Evolutionary conservation across 495 filamentous ascomycete species (phyloP), one percentile per base, ranked within the genome.

Genomic region (Neurospora tetrasperma): DNA sequence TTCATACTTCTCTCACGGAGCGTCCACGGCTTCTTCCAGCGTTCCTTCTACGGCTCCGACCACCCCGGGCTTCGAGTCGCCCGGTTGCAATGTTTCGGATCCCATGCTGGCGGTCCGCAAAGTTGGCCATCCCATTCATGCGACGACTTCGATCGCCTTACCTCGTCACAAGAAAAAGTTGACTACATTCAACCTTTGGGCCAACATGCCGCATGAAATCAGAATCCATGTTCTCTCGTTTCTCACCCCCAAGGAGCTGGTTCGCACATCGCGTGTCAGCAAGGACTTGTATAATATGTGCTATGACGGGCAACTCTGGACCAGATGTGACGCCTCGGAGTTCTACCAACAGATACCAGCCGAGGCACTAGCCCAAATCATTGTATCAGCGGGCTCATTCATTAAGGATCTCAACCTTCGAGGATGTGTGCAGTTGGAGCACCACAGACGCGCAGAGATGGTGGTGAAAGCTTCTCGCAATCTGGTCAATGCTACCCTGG

Each of bases 261-360:
- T 98, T 11, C 89, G 92, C 71, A 89, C 88, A 69, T 96, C 96
- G 6, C 81, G 86, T 16, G 91, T 97, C n/a, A 94, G 89, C 76
- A 93, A 89, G 76, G 79, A 86, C 18, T 98, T 96, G 87, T 85
- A 97, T 80, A 83, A 86, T 42, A 91, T 94, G 85, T 98, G 95
- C 82, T 97, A 93, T 75, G 96, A 99, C 80, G 96, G 96, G 9
- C 96, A 99, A 81, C 83, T 99, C 20, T 99, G 96, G 96, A 88
- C 87, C 0, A 87, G 86, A 68, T 86, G 98, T 54, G 94, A 98
- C 78, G 91, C 93, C 0, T 89, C 94, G 0, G 89, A 91, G 41
- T 98, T 93, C 80, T 99, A 99, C 78, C 86, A 86, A 69, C 88
- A 92, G 48, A 98, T 99, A 72, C 89, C 96, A 0, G 92, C 92